phyloP scores from a whole-genome alignment of 345 rosid genomes.

The Cochlearia excelsa region DNA sequence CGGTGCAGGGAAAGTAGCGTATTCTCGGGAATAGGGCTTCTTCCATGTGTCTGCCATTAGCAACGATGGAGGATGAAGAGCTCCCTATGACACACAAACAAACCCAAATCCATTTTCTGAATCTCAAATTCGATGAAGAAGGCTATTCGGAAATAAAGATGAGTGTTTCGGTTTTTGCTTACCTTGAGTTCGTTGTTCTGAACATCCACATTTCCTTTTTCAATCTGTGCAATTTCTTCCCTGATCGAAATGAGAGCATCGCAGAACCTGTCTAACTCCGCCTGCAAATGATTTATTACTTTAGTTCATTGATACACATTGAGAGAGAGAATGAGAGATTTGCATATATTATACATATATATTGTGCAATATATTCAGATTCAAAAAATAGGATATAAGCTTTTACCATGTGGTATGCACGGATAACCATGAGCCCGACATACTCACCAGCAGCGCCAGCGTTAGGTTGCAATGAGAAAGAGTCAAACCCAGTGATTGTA shows the following conservation, averaged over 20 bases:
- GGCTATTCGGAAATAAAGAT: slow-evolving; percentile 10
- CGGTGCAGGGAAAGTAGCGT: slow-evolving; percentile 94
- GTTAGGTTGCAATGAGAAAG: slow-evolving; percentile 99
- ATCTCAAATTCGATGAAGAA: not conserved
- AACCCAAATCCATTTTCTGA: slow-evolving; percentile 2
- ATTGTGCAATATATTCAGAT: slow-evolving; percentile 49
- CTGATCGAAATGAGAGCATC: slow-evolving; percentile 95
- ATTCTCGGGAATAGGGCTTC: slow-evolving; percentile 85
- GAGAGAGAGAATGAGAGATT: slow-evolving; percentile 4
- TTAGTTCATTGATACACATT: slow-evolving; percentile 8
- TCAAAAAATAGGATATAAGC: not conserved
- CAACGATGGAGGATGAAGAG: slow-evolving; percentile 98
- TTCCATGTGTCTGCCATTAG: slow-evolving; percentile 97
- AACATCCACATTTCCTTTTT: slow-evolving; percentile 87
- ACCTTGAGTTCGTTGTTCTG: slow-evolving; percentile 96
- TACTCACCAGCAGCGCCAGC: slow-evolving; percentile 99
- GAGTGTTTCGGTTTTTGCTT: slow-evolving; percentile 14
- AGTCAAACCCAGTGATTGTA: slow-evolving; percentile 90
- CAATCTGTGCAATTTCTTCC: slow-evolving; percentile 90
- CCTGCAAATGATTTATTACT: slow-evolving; percentile 52
- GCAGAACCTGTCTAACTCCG: slow-evolving; percentile 92
- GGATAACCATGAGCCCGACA: slow-evolving; percentile 99
- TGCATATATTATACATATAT: slow-evolving; percentile 35
- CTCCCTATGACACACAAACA: slow-evolving; percentile 55
- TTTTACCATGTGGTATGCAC: slow-evolving; percentile 89